Evolutionary conservation across 176 grass and related monocot genomes (phyloP), one percentile per base, ranked within the genome.

Genomic region (Pharus latifolius): DNA sequence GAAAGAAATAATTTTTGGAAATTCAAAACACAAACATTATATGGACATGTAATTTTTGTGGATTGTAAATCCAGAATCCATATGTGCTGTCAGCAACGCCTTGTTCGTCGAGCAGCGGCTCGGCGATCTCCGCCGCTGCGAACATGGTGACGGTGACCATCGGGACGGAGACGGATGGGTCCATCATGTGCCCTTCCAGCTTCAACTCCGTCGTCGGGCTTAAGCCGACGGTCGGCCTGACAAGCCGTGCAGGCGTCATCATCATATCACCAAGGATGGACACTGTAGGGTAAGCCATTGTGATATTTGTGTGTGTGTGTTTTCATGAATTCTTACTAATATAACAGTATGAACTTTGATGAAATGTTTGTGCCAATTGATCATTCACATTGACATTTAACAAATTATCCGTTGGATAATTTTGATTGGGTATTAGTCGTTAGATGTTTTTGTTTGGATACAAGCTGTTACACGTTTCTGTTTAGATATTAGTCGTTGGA

Each of bases 201-300:
- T 78, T 60, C 34, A 91, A 96, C 44, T 92, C 92, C 6, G 88
- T 92, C 42, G 85, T 87, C 6, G 92, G 88, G 17, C 88, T 92
- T 16, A 96, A 91, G 56, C 88, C 92, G 0, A 92, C 92, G 2
- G 85, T 92, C 15, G 92, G 85, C 10, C 88, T 92, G 45, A 92
- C 88, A 26, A 96, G 85, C 73, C 82, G 92, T 1, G 79, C 79
- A 26, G 88, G 92, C 13, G 85, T 96, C 73, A 78, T 96, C 47
- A 90, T 90, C 45, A 76, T 92, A 72, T 91, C 92, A 42, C 76
- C 77, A 0, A 82, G 68, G 20, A 84, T 88, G 82, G 92, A 96
- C 76, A 91, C 88, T 1, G 61, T 91, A 7, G 92, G 88, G 92
- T 96, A 61, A 91, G 70, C n/a, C n/a, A n/a, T n/a, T n/a, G n/a